phyloP scores from a whole-genome alignment of 768 basidiomycete species.

The Mrakia gelida region DNA sequence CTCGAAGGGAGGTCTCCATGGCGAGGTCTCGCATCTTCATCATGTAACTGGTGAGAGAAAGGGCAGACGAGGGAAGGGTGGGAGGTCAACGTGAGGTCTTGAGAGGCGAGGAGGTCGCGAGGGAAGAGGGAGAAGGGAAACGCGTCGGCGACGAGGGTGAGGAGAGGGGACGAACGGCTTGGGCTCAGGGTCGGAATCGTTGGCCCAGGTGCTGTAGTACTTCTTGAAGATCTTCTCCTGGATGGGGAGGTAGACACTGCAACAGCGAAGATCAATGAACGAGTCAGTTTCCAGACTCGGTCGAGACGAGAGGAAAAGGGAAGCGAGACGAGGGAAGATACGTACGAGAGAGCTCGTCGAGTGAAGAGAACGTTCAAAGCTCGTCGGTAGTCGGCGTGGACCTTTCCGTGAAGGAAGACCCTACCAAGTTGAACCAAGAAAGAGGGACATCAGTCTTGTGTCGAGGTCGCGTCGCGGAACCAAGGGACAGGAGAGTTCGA shows the following conservation, averaged over 20 bases:
- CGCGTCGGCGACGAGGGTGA: not conserved
- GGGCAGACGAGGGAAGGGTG: conserved; percentile 40
- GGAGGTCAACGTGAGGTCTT: no score
- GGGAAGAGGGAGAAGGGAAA: not conserved
- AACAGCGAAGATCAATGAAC: not conserved
- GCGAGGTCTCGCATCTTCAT: conserved; percentile 87
- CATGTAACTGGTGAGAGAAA: conserved; percentile 56
- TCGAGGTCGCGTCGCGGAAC: not conserved
- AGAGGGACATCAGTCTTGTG: not conserved
- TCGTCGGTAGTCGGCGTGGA: conserved; percentile 87
- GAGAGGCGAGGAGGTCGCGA: not conserved
- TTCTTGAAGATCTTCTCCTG: conserved; percentile 78
- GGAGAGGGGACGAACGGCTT: conserved; percentile 42
- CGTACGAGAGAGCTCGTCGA: conserved; percentile 81
- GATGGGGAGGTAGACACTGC: conserved; percentile 73
- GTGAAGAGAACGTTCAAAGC: conserved; percentile 89
- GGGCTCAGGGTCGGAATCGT: conserved; percentile 50
- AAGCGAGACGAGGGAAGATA: conserved; percentile 21
- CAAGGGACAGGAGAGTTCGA: not conserved
- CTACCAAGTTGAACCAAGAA: conserved; percentile 46
- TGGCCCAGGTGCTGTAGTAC: conserved; percentile 71
- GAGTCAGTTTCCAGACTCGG: not conserved
- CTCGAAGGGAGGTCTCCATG: conserved; percentile 93
- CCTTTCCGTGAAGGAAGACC: conserved; percentile 96
- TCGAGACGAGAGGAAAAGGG: not conserved